Percentiles rank a stretch among this genome's conserved stretches.
Conservation (phyloP, 2,329 filamentous ascomycete species). For the Penicillium hordei region DNA sequence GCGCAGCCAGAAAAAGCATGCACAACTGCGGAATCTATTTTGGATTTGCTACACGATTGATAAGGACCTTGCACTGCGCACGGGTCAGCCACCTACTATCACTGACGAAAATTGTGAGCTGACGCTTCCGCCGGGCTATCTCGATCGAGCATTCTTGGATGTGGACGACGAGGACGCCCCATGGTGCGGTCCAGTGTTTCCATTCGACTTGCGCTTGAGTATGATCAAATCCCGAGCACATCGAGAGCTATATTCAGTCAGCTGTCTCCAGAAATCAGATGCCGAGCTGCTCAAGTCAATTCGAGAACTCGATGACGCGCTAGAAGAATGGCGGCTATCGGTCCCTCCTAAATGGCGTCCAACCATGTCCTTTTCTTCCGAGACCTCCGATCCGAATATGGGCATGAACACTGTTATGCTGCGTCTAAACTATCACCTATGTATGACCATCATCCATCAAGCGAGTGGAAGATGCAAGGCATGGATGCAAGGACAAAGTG, state of each 20-base stretch:
- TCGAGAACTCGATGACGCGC: conserved; percentile 57
- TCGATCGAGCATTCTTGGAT: conserved; percentile 31
- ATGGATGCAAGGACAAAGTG: conserved; percentile 37
- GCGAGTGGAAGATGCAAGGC: conserved; percentile 54
- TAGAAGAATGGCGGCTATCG: conserved; percentile 56
- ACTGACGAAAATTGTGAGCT: conserved; percentile 56
- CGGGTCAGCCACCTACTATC: conserved; percentile 54
- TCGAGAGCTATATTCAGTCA: conserved; percentile 52
- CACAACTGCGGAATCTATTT: conserved; percentile 47
- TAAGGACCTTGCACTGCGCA: conserved; percentile 57
- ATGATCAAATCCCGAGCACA: conserved; percentile 55
- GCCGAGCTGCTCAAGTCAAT: conserved; percentile 57
- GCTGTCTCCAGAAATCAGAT: conserved; percentile 52
- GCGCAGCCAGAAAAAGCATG: conserved; percentile 20
- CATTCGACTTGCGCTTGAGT: conserved; percentile 51
- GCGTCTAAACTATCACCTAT: conserved; percentile 57
- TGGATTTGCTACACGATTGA: conserved; percentile 58
- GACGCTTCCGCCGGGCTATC: conserved; percentile 47
- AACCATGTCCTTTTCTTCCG: conserved; percentile 46
- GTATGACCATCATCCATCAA: conserved; percentile 57
- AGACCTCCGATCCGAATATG: conserved; percentile 33
- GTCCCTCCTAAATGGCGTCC: conserved; percentile 50
- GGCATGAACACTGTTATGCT: conserved; percentile 52
- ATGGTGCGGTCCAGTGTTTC: conserved; percentile 37
- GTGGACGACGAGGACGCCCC: conserved; percentile 23